A percentile compares a stretch with the other conserved stretches of the same genome.
These are phyloP conservation scores for Oidiodendron maius DNA, from an alignment of 495 filamentous ascomycete genomes.

Conservation along the genomic window DNA sequence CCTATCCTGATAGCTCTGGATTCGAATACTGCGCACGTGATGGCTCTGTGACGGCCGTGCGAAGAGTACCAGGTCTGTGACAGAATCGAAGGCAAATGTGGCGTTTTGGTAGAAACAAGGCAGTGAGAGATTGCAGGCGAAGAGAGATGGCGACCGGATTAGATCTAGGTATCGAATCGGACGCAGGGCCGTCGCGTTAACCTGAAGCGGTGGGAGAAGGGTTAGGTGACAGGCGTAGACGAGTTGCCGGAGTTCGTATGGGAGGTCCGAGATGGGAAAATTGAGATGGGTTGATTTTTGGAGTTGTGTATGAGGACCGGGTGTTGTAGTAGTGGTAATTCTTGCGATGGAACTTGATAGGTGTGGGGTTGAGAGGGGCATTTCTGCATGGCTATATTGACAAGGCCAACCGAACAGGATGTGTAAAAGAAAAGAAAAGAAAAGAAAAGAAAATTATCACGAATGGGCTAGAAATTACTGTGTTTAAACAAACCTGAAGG, in stretches of 20 bases:
- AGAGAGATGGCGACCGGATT: neutral
- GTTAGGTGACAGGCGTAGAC: conserved; percentile 3
- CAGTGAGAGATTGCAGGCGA: neutral
- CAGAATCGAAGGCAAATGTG: conserved; percentile 1
- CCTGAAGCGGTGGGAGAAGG: neutral
- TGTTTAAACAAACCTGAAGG: no score
- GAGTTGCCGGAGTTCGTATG: conserved; percentile 4
- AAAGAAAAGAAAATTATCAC: no score
- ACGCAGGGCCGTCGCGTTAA: neutral
- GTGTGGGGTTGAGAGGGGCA: no score
- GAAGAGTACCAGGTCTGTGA: neutral
- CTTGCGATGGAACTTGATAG: no score
- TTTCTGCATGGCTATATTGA: no score
- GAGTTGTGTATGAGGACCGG: no score
- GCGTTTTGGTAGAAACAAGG: neutral
- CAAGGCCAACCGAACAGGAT: no score
- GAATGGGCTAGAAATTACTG: no score
- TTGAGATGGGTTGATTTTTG: no score
- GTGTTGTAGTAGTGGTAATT: no score
- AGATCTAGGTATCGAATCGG: no score
- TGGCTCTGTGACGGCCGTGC: neutral
- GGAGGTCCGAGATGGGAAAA: conserved; percentile 9
- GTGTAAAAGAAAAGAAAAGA: no score
- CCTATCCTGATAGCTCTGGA: neutral
- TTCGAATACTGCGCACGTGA: neutral